Conservation (phyloP, 208 protist genomes). For the Angomonas ambiguus region DNA sequence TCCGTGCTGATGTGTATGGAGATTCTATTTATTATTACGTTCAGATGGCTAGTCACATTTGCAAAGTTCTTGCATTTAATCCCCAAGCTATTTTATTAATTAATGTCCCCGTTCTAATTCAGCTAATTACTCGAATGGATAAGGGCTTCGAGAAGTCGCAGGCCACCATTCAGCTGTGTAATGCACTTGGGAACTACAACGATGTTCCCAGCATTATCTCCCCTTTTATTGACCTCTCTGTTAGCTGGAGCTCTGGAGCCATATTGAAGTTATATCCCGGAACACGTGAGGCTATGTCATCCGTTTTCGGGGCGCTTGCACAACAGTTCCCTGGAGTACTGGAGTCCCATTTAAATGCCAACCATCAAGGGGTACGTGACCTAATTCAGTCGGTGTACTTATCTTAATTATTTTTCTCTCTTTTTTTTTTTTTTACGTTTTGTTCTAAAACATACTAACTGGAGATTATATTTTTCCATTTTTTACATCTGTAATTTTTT, state of each 20-base stretch:
- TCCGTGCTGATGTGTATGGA: slow-evolving; percentile 71
- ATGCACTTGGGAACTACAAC: slow-evolving; percentile 29
- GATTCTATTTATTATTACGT: slow-evolving; percentile 56
- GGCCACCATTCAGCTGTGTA: slow-evolving; percentile 61
- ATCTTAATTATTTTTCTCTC: slow-evolving; percentile 5
- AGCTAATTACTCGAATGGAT: slow-evolving; percentile 52
- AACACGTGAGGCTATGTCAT: slow-evolving; percentile 27
- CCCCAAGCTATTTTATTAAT: slow-evolving; percentile 31
- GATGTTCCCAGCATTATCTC: slow-evolving; percentile 29
- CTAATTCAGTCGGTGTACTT: background rate
- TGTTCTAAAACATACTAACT: background rate
- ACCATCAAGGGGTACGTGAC: background rate
- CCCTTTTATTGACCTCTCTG: slow-evolving; percentile 46
- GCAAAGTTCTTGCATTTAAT: slow-evolving; percentile 25
- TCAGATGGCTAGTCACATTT: slow-evolving; percentile 69
- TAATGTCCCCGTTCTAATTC: slow-evolving; percentile 37
- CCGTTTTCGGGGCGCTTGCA: background rate
- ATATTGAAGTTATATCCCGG: slow-evolving; percentile 27
- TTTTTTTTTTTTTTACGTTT: slow-evolving; percentile 12
- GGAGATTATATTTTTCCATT: background rate
- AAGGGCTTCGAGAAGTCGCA: slow-evolving; percentile 71
- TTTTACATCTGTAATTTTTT: background rate
- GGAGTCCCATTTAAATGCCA: background rate
- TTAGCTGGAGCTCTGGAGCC: slow-evolving; percentile 44
- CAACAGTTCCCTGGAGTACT: background rate